A percentile compares a stretch with the other conserved stretches of the same genome.
Evolutionary conservation across 495 filamentous ascomycete species (phyloP).

Genomic region (Daldinia decipiens): DNA sequence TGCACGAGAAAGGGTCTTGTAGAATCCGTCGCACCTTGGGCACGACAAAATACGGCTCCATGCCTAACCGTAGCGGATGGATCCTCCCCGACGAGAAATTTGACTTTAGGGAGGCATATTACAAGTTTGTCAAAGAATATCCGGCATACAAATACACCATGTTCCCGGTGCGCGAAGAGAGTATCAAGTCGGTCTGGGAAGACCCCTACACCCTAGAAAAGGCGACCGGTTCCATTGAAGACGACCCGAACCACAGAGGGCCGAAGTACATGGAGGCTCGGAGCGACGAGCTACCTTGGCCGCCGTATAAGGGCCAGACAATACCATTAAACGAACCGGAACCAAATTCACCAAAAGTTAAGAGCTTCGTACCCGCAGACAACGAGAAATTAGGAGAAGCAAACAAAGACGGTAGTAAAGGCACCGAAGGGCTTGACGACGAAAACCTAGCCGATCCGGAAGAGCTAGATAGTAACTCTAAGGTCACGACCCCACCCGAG

Average conservation of each 20-base stretch:
- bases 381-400: background rate
- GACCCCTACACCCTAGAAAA: background rate
- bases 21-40: constrained; percentile 30
- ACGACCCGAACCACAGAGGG: constrained; percentile 24
- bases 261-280: background rate
- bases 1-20: constrained; percentile 13
- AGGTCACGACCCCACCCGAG: background rate
- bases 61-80: constrained; percentile 38
- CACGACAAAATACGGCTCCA: background rate
- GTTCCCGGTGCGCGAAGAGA: constrained; percentile 23
- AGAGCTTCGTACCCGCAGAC: background rate
- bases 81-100: constrained; percentile 4
- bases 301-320: constrained; percentile 14
- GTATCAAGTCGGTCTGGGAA: constrained; percentile 6
- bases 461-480: background rate
- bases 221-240: background rate
- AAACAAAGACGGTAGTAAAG: background rate
- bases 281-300: constrained; percentile 17
- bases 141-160: constrained; percentile 27
- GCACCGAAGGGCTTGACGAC: background rate
- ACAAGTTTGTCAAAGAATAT: constrained; percentile 17
- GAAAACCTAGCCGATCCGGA: background rate
- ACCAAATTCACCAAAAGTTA: background rate
- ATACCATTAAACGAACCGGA: constrained; percentile 7
- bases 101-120: constrained; percentile 21